Percentiles rank a stretch among this genome's conserved stretches.
Evolutionary conservation across 805 yeast species (phyloP).

Genomic region (Kockiozyma suomiensis): DNA sequence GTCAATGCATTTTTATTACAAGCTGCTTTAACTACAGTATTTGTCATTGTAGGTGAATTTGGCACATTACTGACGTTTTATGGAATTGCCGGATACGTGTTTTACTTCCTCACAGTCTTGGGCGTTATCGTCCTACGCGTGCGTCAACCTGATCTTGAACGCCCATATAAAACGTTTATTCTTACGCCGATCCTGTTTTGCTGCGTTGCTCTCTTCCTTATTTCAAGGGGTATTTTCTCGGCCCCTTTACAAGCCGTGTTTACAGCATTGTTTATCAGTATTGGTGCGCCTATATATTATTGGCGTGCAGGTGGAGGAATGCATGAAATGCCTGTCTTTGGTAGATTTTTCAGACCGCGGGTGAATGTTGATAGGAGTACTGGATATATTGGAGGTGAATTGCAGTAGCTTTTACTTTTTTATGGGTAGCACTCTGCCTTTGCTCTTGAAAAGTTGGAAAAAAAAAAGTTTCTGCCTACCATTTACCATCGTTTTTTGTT

Average conservation of each 20-base stretch:
- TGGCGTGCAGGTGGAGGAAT: conserved; percentile 31
- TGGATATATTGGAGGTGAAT: conserved; percentile 4
- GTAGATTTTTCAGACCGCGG: conserved; percentile 20
- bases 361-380: background rate
- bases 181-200: conserved; percentile 45
- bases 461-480: no score
- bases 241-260: conserved; percentile 42
- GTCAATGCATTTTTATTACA: conserved; percentile 43
- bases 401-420: background rate
- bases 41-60: conserved; percentile 46
- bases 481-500: no score
- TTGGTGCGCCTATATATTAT: conserved; percentile 42
- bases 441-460: no score
- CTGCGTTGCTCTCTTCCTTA: conserved; percentile 45
- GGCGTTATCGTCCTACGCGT: conserved; percentile 45
- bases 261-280: conserved; percentile 38
- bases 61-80: conserved; percentile 44
- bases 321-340: conserved; percentile 21
- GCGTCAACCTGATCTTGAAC: conserved; percentile 41
- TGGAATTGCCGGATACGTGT: conserved; percentile 33
- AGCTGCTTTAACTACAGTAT: conserved; percentile 39
- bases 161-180: conserved; percentile 46
- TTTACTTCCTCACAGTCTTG: conserved; percentile 41
- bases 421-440: background rate
- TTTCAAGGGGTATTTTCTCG: conserved; percentile 42